Evolutionary conservation across 148 eudicot genomes (phyloP).

Genomic region (Spergularia marina): DNA sequence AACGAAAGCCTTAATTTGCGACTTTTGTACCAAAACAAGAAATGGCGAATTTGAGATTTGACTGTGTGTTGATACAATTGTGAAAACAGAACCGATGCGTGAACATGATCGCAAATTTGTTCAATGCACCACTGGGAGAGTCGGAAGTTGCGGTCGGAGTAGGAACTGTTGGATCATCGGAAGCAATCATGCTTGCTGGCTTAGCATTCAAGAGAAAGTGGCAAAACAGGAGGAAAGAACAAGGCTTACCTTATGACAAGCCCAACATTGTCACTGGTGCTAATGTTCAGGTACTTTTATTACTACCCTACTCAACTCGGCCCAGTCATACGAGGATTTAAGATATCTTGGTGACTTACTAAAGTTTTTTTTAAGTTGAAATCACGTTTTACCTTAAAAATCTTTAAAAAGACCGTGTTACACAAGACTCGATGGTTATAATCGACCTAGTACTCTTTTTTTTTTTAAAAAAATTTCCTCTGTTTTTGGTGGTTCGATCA

Average conservation of each 20-base stretch:
- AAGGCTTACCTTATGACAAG: conserved; percentile 63
- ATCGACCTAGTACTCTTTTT: too few species aligned
- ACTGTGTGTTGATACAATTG: neutral
- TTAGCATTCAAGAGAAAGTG: conserved; percentile 71
- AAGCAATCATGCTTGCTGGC: conserved; percentile 73
- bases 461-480: too few species aligned
- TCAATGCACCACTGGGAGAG: conserved; percentile 65
- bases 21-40: neutral
- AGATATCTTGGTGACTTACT: too few species aligned
- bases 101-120: conserved; percentile 68
- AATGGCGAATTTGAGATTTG: neutral
- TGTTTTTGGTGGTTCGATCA: conserved; percentile 4
- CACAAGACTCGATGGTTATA: too few species aligned
- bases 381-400: too few species aligned
- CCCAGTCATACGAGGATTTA: too few species aligned
- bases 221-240: conserved; percentile 64
- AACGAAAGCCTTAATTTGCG: too few species aligned
- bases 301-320: too few species aligned
- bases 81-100: conserved; percentile 63
- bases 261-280: conserved; percentile 88
- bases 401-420: too few species aligned
- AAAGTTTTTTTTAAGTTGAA: too few species aligned
- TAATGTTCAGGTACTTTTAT: conserved; percentile 57
- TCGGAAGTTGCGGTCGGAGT: conserved; percentile 66
- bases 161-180: conserved; percentile 70